Base-by-base conservation (phyloP, 495 filamentous ascomycete species). In the Penicillium arizonense region DNA sequence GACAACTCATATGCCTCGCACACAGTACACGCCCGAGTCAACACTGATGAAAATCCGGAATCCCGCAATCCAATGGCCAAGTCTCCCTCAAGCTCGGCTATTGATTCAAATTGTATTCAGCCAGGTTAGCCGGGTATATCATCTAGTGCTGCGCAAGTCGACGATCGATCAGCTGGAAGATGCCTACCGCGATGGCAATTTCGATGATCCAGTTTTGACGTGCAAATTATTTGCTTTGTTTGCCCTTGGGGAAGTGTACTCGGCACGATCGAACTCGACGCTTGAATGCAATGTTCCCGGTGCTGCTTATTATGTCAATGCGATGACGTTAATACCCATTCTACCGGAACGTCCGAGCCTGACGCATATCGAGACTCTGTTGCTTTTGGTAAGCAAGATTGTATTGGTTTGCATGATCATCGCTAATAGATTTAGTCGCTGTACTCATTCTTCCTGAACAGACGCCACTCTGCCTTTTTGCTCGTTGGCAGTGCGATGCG, bases 141-240 rank as follows among this genome's bases (percentile, higher is more conserved):
- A 71, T 51, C 13, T 69, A 3, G 55, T 69, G 13, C 53, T 67
- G n/a, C 56, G 58, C 7, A 63, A 58, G 26, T 48, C 56, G 6
- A 69, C 63, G 0, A 49, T 65, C 1, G 62, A 65, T 10, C 55
- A 66, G 38, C 56, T 64, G 6, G 61, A 59, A 13, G 48, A 55
- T n/a, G 24, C 41, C 3, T 67, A 67, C 43, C 50, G 58, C 0
- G 45, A 47, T n/a, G 39, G 23, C 1, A 42, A 38, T 5, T 62
- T 61, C 12, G 54, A 65, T 38, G 58, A 67, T 41, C 56, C 64
- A 0, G 56, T 62, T 0, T n/a, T 65, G 12, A 63, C 38, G 3
- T 63, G 59, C 28, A 70, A 70, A 28, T 67, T 64, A 41, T 68
- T 68, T 41, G 56, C 62, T 10, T 48, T 72, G 0, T 69, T 72